Evolutionary conservation across 257 asterid genomes (phyloP), one percentile per base, ranked within the genome.

Genomic region (Sherardia arvensis): DNA sequence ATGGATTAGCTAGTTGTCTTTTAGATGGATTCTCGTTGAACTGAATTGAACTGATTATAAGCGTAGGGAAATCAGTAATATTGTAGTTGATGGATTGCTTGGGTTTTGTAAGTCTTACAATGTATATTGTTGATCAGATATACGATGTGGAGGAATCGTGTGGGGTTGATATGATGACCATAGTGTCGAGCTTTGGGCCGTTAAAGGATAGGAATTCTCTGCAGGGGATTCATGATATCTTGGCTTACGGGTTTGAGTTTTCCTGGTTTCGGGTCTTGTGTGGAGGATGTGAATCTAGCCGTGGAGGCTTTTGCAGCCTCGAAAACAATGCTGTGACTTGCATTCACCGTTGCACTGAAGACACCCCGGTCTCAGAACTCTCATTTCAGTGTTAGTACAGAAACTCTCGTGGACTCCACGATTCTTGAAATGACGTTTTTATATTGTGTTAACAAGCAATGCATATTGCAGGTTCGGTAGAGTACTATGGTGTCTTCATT

Each of bases 181-280:
- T 62, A 18, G 43, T 59, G 1, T 66, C 83, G 11, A 7, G 17
- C 20, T 33, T n/a, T 1, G 77, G 71, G 28, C 74, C 78, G 12
- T 32, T 56, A 27, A 25, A 53, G n/a, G 64, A 57, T 1, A 38
- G 65, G 11, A 34, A 68, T 10, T 69, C 83, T 5, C 65, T 75
- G 61, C 58, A 64, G 20, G 66, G 66, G 53, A 66, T 84, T 43
- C 80, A 65, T 2, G 69, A 28, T 3, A 65, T 78, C 32, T 33
- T 79, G 38, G 57, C 76, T 45, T 84, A 79, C 66, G 87, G 91
- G 48, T 74, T 81, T 66, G 83, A 81, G 66, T 73, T 79, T 5
- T 66, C 76, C 0, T 76, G 81, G 83, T 66, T 4, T 51, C 1
- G 3, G 8, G 71, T 62, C 9, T 14, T 23, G 0, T 80, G 85